A percentile compares a stretch with the other conserved stretches of the same genome.
Conservation (phyloP, 2,329 filamentous ascomycete genomes). For the Sporothrix brasiliensis region DNA sequence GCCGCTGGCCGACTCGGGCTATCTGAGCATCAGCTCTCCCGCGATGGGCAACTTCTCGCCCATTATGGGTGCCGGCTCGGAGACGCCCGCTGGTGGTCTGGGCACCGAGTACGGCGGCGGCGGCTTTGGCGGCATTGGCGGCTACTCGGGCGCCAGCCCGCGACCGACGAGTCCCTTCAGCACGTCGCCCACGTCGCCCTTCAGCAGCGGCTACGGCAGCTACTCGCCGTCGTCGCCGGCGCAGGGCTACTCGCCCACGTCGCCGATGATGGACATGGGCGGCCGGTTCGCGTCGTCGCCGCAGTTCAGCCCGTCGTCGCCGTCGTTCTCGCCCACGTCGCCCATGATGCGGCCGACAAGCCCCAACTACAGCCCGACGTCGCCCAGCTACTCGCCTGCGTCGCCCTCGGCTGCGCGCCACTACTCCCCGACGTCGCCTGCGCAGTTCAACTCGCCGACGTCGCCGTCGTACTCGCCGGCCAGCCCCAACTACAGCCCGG, state of each 20-base stretch:
- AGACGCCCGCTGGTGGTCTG: constrained; percentile 64
- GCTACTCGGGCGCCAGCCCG: constrained; percentile 67
- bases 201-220: constrained; percentile 59
- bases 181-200: constrained; percentile 67
- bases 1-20: constrained; percentile 71
- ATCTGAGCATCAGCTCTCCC: constrained; percentile 63
- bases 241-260: constrained; percentile 76
- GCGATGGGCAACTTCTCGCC: constrained; percentile 72
- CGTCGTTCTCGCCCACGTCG: constrained; percentile 65
- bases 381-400: constrained; percentile 65
- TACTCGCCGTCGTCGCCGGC: constrained; percentile 80
- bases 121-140: constrained; percentile 50
- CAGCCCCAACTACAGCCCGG: constrained; percentile 72
- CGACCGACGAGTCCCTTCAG: constrained; percentile 76
- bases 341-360: constrained; percentile 60
- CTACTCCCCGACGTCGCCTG: constrained; percentile 72
- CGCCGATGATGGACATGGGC: constrained; percentile 62
- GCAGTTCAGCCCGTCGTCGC: constrained; percentile 65
- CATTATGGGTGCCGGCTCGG: constrained; percentile 74
- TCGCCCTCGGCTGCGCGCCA: constrained; percentile 60
- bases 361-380: constrained; percentile 67
- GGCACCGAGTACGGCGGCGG: constrained; percentile 62
- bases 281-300: constrained; percentile 59
- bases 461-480: constrained; percentile 73
- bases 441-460: constrained; percentile 71